Percentiles rank a stretch among this genome's conserved stretches.
Conservation (phyloP, 2,329 filamentous ascomycete genomes). For the Colletotrichum zoysiae region DNA sequence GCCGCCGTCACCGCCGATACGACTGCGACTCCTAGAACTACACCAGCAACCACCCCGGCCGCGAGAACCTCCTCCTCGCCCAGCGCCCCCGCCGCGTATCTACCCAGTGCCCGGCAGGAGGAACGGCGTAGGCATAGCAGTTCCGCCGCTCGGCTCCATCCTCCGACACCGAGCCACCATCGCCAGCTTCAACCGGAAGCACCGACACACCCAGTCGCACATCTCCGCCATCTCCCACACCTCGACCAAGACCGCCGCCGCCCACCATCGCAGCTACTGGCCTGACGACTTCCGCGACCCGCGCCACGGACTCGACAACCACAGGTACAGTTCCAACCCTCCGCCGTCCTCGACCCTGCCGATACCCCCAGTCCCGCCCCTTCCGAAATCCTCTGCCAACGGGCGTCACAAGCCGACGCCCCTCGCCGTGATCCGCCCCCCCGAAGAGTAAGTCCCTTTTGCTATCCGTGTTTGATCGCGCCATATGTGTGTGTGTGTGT, state of each 20-base stretch:
- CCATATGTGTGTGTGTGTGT: not conserved
- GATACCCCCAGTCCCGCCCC: not conserved
- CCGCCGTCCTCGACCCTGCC: not conserved
- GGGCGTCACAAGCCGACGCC: not conserved
- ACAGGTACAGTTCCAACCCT: too few relatives aligned
- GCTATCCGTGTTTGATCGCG: not conserved
- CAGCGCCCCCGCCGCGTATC: not conserved
- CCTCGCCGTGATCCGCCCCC: not conserved
- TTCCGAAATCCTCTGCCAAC: not conserved
- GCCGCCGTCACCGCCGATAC: not conserved
- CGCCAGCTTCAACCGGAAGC: conserved; percentile 24
- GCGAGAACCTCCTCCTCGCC: not conserved
- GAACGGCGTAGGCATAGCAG: not conserved
- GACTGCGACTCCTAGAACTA: not conserved
- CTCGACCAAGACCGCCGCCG: conserved; percentile 15
- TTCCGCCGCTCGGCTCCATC: not conserved
- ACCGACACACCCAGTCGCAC: conserved; percentile 4
- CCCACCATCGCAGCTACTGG: conserved; percentile 31
- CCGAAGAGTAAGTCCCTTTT: conserved; percentile 19
- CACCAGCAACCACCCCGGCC: too few relatives aligned
- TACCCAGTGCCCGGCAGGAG: conserved; percentile 3
- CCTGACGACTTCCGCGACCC: conserved; percentile 33
- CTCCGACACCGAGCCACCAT: conserved; percentile 3
- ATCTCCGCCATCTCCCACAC: not conserved
- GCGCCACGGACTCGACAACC: conserved; percentile 18